These are phyloP conservation scores for Tulasnella calospora DNA, from an alignment of 768 basidiomycete species.

Conservation along the genomic window DNA sequence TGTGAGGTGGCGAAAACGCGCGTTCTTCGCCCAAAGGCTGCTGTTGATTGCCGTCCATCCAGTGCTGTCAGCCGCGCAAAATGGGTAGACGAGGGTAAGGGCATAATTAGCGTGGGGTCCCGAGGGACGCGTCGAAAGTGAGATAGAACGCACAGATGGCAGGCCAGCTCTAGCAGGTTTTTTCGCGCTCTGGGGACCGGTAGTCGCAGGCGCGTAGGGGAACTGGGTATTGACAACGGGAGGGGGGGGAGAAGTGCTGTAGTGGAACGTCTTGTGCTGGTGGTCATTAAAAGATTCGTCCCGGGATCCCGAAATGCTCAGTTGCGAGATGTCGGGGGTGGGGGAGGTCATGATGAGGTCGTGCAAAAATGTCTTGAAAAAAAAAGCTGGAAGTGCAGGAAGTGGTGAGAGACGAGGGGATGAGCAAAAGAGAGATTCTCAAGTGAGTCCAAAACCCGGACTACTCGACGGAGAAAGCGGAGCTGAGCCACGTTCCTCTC, in stretches of 20 bases:
- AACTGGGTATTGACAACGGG: conserved; percentile 50
- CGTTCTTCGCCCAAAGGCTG: conserved; percentile 55
- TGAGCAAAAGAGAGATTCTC: background rate
- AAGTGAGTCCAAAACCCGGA: conserved; percentile 10
- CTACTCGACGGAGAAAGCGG: background rate
- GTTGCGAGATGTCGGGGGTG: conserved; percentile 61
- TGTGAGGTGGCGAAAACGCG: conserved; percentile 69
- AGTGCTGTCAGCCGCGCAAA: conserved; percentile 55
- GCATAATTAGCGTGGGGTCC: conserved; percentile 24
- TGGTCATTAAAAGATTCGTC: conserved; percentile 76
- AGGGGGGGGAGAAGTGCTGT: conserved; percentile 66
- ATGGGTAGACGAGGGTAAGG: conserved; percentile 30
- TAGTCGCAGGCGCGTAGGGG: conserved; percentile 48
- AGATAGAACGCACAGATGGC: conserved; percentile 56
- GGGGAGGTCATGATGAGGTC: conserved; percentile 66
- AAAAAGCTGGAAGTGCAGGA: conserved; percentile 1
- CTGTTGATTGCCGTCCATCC: conserved; percentile 60
- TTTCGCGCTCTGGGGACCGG: conserved; percentile 68
- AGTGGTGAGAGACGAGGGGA: conserved; percentile 10
- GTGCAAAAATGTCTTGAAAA: conserved; percentile 12
- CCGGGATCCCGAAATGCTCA: conserved; percentile 72
- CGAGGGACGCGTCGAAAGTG: conserved; percentile 30
- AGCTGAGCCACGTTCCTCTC: conserved; percentile 10
- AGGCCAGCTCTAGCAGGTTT: conserved; percentile 66
- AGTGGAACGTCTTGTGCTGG: conserved; percentile 47